Conservation (phyloP, 441 rosid genomes). For the Arabidopsis hybrid region DNA sequence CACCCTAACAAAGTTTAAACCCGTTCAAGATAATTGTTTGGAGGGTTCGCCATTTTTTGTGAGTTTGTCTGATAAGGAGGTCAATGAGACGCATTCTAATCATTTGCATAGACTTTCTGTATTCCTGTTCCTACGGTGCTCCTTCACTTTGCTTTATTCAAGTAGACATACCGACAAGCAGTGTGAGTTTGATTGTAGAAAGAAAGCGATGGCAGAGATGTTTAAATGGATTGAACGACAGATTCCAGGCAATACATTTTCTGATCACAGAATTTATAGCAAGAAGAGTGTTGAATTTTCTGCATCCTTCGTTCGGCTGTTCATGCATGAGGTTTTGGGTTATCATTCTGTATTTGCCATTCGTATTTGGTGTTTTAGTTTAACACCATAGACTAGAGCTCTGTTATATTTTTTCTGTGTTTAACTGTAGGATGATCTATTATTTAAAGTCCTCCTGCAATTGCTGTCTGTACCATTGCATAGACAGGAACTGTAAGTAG, state of each 20-base stretch:
- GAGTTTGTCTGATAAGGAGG: slow-evolving; percentile 51
- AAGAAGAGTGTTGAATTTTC: slow-evolving; percentile 58
- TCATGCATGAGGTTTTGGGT: slow-evolving; percentile 74
- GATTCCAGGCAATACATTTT: slow-evolving; percentile 44
- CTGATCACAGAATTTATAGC: slow-evolving; percentile 47
- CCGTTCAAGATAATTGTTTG: slow-evolving; percentile 54
- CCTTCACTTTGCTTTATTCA: slow-evolving; percentile 58
- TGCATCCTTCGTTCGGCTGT: slow-evolving; percentile 72
- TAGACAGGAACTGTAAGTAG: slow-evolving; percentile 58
- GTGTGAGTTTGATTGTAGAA: slow-evolving; percentile 51
- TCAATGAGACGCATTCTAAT: slow-evolving; percentile 38
- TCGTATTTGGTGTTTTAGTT: background rate
- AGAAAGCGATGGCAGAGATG: slow-evolving; percentile 62
- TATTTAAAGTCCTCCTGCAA: slow-evolving; percentile 83
- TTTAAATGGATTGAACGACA: slow-evolving; percentile 69
- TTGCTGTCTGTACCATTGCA: slow-evolving; percentile 51
- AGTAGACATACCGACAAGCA: slow-evolving; percentile 48
- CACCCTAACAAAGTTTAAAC: slow-evolving; percentile 43
- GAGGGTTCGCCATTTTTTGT: slow-evolving; percentile 80
- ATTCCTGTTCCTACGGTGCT: slow-evolving; percentile 77
- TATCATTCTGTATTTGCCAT: slow-evolving; percentile 15
- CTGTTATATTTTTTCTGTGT: slow-evolving; percentile 15
- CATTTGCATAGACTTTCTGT: slow-evolving; percentile 77
- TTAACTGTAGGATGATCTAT: slow-evolving; percentile 73
- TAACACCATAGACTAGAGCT: slow-evolving; percentile 12